These are phyloP conservation scores for Nakaseomyces glabratus DNA, from an alignment of 1,139 yeast genomes.

Conservation along the genomic window DNA sequence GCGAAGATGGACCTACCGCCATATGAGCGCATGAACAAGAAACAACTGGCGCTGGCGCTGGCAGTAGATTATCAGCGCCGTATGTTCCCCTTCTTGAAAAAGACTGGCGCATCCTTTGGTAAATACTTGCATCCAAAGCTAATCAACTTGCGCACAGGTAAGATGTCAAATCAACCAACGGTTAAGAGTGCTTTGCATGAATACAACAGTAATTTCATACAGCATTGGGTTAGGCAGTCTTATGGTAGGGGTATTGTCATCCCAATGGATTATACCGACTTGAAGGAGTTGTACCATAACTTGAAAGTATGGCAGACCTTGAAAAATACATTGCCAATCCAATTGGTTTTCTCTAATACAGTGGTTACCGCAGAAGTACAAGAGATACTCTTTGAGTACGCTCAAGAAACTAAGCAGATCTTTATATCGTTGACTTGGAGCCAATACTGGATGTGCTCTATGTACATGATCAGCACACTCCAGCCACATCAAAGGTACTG, in stretches of 20 bases:
- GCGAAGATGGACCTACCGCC: conserved; percentile 2
- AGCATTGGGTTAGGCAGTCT: conserved; percentile 9
- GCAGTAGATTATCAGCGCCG: conserved; percentile 7
- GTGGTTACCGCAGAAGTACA: conserved; percentile 6
- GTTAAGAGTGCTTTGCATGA: conserved; percentile 1
- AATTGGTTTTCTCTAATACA: conserved; percentile 9
- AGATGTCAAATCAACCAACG: neutral
- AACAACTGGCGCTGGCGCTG: neutral
- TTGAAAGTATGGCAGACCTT: conserved; percentile 8
- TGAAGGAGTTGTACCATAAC: conserved; percentile 7
- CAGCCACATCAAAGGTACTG: conserved; percentile 9
- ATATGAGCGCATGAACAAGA: conserved; percentile 1
- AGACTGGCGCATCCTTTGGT: neutral
- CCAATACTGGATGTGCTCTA: conserved; percentile 6
- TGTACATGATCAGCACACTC: neutral
- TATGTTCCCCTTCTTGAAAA: conserved; percentile 13
- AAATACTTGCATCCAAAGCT: conserved; percentile 6
- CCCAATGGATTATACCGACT: conserved; percentile 8
- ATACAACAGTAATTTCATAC: conserved; percentile 9
- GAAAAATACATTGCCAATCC: conserved; percentile 12
- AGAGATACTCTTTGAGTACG: conserved; percentile 3
- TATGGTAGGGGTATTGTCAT: conserved; percentile 13
- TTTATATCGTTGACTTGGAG: conserved; percentile 5
- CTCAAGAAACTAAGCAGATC: conserved; percentile 9
- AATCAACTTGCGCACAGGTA: conserved; percentile 5